phyloP scores from a whole-genome alignment of 441 rosid species.

The Pelargonium fulgidum region DNA sequence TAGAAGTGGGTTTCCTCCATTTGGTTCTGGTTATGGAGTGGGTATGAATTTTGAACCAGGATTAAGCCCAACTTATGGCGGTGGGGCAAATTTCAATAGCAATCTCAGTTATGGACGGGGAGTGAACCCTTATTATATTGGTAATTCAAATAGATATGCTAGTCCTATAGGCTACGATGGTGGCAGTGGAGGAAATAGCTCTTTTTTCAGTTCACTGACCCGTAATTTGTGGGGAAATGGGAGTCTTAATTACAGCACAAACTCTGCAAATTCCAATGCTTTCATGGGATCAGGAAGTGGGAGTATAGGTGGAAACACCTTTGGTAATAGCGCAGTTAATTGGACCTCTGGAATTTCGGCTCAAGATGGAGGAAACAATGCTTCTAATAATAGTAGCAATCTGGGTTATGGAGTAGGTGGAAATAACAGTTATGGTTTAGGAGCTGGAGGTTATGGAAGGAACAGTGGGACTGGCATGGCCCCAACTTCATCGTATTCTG shows the following conservation, averaged over 20 bases:
- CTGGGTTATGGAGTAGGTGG: slow-evolving; percentile 65
- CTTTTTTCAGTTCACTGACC: slow-evolving; percentile 75
- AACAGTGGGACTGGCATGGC: slow-evolving; percentile 47
- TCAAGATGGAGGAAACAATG: slow-evolving; percentile 53
- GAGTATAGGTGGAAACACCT: slow-evolving; percentile 45
- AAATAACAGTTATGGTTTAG: slow-evolving; percentile 44
- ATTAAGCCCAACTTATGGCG: slow-evolving; percentile 57
- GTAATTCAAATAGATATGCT: slow-evolving; percentile 61
- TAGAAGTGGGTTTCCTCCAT: slow-evolving; percentile 66
- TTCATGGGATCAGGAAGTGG: slow-evolving; percentile 59
- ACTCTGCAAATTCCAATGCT: slow-evolving; percentile 47
- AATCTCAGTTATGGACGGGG: slow-evolving; percentile 71
- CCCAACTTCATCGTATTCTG: slow-evolving; percentile 53
- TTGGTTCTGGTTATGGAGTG: slow-evolving; percentile 62
- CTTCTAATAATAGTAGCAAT: slow-evolving; percentile 41
- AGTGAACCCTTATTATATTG: slow-evolving; percentile 70
- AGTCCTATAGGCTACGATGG: slow-evolving; percentile 63
- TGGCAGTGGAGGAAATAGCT: slow-evolving; percentile 70
- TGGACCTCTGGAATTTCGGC: slow-evolving; percentile 61
- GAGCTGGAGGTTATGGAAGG: slow-evolving; percentile 64
- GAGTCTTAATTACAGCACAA: slow-evolving; percentile 47
- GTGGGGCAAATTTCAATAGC: slow-evolving; percentile 49
- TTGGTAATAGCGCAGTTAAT: slow-evolving; percentile 43
- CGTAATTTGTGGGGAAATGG: slow-evolving; percentile 88
- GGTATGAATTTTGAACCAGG: slow-evolving; percentile 77